phyloP scores from a whole-genome alignment of 306 rosid genomes.

The Casuarina cunninghamiana region DNA sequence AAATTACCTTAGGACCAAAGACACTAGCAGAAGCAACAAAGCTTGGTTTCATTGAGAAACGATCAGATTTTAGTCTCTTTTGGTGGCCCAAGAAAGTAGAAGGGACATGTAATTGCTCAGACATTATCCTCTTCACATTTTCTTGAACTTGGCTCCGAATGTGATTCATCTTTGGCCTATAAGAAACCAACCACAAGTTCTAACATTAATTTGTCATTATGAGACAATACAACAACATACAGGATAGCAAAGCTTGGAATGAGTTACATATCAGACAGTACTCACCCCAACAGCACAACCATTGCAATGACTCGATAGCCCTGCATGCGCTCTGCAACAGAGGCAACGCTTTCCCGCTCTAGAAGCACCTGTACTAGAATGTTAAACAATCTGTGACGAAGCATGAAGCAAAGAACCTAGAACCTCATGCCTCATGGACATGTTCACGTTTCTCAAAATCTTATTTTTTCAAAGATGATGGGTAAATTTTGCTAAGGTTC shows the following conservation, averaged over 20 bases:
- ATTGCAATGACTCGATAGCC: constrained; percentile 84
- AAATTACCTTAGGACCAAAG: constrained; percentile 78
- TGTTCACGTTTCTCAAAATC: background rate
- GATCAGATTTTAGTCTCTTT: constrained; percentile 35
- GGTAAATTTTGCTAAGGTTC: background rate
- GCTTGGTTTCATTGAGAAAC: constrained; percentile 51
- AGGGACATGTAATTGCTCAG: constrained; percentile 57
- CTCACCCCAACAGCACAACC: constrained; percentile 82
- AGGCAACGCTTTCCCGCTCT: constrained; percentile 53
- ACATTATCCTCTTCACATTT: constrained; percentile 64
- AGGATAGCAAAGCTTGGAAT: constrained; percentile 10
- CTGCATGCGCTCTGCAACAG: constrained; percentile 63
- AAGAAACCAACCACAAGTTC: constrained; percentile 18
- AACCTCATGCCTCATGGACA: background rate
- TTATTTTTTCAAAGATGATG: background rate
- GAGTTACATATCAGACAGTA: constrained; percentile 14
- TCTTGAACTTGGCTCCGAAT: constrained; percentile 60
- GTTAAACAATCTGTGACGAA: constrained; percentile 23
- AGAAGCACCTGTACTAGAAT: constrained; percentile 53
- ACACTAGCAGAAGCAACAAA: constrained; percentile 79
- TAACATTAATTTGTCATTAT: background rate
- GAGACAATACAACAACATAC: constrained; percentile 2
- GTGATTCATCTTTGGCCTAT: constrained; percentile 78
- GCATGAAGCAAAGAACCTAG: background rate
- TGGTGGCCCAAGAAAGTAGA: constrained; percentile 44